These are phyloP conservation scores for Firmiana major DNA, from an alignment of 345 rosid species.

Conservation along the genomic window DNA sequence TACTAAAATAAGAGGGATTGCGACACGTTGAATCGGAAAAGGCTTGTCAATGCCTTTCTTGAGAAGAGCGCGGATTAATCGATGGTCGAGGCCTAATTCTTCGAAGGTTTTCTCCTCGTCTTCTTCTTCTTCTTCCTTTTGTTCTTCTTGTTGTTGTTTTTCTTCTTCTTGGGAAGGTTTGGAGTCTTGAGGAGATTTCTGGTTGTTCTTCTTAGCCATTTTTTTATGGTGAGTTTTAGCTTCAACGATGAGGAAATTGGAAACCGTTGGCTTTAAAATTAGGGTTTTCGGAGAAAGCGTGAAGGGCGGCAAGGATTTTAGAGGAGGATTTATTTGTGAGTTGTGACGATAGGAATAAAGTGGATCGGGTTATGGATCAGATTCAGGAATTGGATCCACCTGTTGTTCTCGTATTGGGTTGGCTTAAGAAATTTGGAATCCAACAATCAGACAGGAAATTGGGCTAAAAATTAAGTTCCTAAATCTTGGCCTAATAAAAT, in stretches of 20 bases:
- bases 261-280: neutral
- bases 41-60: slow-evolving; percentile 73
- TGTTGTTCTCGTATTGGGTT: too few relatives aligned
- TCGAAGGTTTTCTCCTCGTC: slow-evolving; percentile 64
- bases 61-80: slow-evolving; percentile 64
- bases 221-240: neutral
- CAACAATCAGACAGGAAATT: neutral
- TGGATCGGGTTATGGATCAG: neutral
- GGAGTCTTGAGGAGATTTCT: slow-evolving; percentile 11
- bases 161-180: slow-evolving; percentile 15
- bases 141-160: slow-evolving; percentile 13
- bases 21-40: slow-evolving; percentile 64
- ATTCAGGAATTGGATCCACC: neutral
- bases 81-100: slow-evolving; percentile 71
- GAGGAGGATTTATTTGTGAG: neutral
- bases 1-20: slow-evolving; percentile 72
- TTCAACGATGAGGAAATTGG: neutral
- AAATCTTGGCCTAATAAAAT: neutral
- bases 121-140: slow-evolving; percentile 17
- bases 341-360: neutral
- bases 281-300: neutral
- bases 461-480: neutral
- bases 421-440: too few relatives aligned
- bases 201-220: slow-evolving; percentile 8
- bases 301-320: neutral